Conservation (phyloP, 345 rosid species). For the Gossypium mustelinum region DNA sequence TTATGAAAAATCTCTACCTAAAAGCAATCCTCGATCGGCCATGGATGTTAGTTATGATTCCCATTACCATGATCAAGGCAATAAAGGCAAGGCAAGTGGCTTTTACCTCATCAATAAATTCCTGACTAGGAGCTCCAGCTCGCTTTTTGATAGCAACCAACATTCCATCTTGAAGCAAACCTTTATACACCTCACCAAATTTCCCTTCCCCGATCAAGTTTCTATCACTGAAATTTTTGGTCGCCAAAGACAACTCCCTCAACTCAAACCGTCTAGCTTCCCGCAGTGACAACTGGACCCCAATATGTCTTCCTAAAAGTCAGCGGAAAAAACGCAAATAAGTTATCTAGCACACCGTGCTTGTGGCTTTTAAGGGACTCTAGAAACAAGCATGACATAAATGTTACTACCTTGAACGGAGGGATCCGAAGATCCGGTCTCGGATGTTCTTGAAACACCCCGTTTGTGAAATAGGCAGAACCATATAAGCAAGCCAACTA, state of each 20-base stretch:
- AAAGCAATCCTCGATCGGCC: not conserved
- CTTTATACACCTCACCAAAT: constrained; percentile 88
- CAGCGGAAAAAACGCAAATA: constrained; percentile 19
- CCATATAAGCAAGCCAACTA: constrained; percentile 52
- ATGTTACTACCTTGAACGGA: constrained; percentile 63
- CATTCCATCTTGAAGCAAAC: constrained; percentile 86
- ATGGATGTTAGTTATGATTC: not conserved
- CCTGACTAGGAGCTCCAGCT: constrained; percentile 64
- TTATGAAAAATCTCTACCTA: not conserved
- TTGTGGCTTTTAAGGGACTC: not conserved
- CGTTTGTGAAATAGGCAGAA: constrained; percentile 47
- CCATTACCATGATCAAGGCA: not conserved
- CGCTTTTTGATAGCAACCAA: constrained; percentile 89
- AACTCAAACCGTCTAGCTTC: constrained; percentile 81
- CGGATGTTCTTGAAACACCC: constrained; percentile 62
- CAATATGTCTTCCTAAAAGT: constrained; percentile 54
- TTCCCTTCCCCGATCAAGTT: constrained; percentile 85
- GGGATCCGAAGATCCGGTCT: constrained; percentile 79
- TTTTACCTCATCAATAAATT: constrained; percentile 76
- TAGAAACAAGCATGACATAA: not conserved
- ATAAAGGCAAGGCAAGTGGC: not conserved
- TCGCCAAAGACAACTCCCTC: constrained; percentile 81
- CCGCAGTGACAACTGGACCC: constrained; percentile 58
- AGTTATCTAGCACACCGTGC: constrained; percentile 1
- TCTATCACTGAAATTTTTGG: constrained; percentile 64